Percentiles rank a stretch among this genome's conserved stretches.
phyloP scores from a whole-genome alignment of 2,329 filamentous ascomycete species.

The Acrocalymma vagum region DNA sequence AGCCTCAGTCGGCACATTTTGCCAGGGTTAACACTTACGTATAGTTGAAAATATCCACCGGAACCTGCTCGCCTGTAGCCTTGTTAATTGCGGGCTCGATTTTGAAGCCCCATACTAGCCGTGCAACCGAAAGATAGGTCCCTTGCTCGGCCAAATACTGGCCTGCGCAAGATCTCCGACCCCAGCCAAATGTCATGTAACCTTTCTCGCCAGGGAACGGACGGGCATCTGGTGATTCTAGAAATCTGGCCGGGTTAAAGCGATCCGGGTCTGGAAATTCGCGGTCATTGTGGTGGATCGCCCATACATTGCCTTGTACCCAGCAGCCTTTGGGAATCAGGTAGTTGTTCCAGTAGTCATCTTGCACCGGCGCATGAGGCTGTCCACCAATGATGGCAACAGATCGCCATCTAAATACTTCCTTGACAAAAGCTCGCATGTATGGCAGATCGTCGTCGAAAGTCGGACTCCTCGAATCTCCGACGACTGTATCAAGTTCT shows the following conservation, averaged over 20 bases:
- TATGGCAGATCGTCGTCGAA: constrained; percentile 37
- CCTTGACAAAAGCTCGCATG: constrained; percentile 45
- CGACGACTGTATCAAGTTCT: constrained; percentile 34
- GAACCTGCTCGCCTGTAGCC: constrained; percentile 54
- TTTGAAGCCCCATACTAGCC: constrained; percentile 66
- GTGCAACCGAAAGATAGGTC: constrained; percentile 64
- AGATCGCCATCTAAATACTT: constrained; percentile 33
- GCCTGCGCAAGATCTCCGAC: constrained; percentile 65
- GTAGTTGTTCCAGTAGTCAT: constrained; percentile 40
- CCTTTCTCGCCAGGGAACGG: constrained; percentile 54
- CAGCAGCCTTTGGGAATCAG: constrained; percentile 45
- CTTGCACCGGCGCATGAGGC: constrained; percentile 33
- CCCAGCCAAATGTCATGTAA: constrained; percentile 63
- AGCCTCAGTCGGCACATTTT: no score
- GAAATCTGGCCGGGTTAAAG: constrained; percentile 36
- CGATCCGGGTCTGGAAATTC: constrained; percentile 40
- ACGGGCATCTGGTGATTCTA: constrained; percentile 31
- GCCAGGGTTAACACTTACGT: constrained; percentile 48
- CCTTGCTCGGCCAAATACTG: constrained; percentile 68
- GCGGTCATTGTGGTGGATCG: constrained; percentile 43
- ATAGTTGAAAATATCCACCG: constrained; percentile 65
- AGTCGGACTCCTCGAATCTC: constrained; percentile 33
- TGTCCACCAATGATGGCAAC: constrained; percentile 36
- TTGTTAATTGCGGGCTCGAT: constrained; percentile 53
- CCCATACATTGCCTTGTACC: constrained; percentile 44